A percentile compares a stretch with the other conserved stretches of the same genome.
These are phyloP conservation scores for Rubia tinctorum DNA, from an alignment of 305 asterid species.

Conservation along the genomic window DNA sequence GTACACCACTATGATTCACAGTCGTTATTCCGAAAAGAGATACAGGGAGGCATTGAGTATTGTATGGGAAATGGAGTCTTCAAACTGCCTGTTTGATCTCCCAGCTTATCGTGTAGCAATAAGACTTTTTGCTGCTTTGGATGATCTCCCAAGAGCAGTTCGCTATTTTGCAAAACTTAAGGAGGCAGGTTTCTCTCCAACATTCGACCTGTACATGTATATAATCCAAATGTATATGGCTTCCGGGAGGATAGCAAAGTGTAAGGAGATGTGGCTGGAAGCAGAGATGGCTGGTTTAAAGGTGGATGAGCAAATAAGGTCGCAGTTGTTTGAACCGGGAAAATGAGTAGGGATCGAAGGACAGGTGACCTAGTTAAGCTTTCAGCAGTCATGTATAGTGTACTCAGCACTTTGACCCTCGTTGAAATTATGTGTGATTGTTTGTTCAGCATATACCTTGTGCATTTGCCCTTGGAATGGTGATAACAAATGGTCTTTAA, in stretches of 20 bases:
- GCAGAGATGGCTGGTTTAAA: constrained; percentile 85
- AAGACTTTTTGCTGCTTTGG: constrained; percentile 75
- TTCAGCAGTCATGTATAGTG: too few relatives aligned
- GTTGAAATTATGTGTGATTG: too few relatives aligned
- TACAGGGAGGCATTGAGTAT: constrained; percentile 73
- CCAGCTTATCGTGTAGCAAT: constrained; percentile 79
- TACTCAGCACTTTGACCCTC: too few relatives aligned
- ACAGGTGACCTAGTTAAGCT: not conserved
- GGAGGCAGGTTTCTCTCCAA: constrained; percentile 73
- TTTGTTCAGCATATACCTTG: too few relatives aligned
- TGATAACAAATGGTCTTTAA: too few relatives aligned
- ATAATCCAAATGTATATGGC: constrained; percentile 47
- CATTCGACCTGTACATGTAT: constrained; percentile 56
- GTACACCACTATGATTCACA: constrained; percentile 78
- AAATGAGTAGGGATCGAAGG: not conserved
- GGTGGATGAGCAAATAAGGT: constrained; percentile 29
- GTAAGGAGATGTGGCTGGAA: constrained; percentile 62
- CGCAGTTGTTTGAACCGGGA: constrained; percentile 7
- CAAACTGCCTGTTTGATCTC: constrained; percentile 67
- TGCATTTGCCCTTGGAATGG: too few relatives aligned
- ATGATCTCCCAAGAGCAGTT: constrained; percentile 58
- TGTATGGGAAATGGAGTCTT: constrained; percentile 93
- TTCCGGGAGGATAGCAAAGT: constrained; percentile 71
- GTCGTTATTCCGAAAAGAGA: constrained; percentile 54
- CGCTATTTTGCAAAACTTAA: constrained; percentile 76